Base-by-base conservation (phyloP, 2,329 filamentous ascomycete genomes). In the Colletotrichum australisinense region DNA sequence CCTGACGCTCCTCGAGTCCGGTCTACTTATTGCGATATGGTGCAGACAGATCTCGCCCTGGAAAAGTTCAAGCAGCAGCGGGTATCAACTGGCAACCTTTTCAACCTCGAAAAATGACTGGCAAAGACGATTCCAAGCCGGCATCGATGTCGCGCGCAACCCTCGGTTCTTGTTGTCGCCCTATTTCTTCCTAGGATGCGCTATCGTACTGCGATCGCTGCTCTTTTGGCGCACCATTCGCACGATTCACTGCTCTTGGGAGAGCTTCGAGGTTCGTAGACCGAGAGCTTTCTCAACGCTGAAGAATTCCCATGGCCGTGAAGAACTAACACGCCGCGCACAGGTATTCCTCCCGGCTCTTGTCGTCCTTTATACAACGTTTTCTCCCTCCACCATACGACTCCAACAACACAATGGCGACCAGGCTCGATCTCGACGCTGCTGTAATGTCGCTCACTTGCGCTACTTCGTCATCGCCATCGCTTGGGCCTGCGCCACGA, bases 341-440 rank as follows among this genome's bases (percentile, higher is more conserved):
- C 22, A 83, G 82, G 76, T 79, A 5, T 80, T 83, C 65, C 77
- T 83, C 8, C 82, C 79, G 3, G 77, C 79, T 55, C 69, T 79
- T 42, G 56, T 80, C 38, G 72, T 76, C 11, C 22, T 81, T 57
- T 74, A 78, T 69, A 74, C 77, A 24, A 49, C 74, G 26, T 67
- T 76, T 26, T 74, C 76, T 4, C 63, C 75, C 11, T 77, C 75
- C 24, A 65, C 76, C 22, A 67, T 75, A 22, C 62, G 73, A n/a
- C 75, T 79, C 19, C 78, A 77, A 63, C 77, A 77, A 57, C 72
- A 78, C 28, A 67, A 64, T 22, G 66, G 76, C 38, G 77, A 78
- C 24, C 59, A 73, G 14, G 63, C 63, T 4, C 64, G 70, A 11
- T 65, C 57, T 24, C 75, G 75, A 26, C 22, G 64, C 28, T 58